A percentile compares a stretch with the other conserved stretches of the same genome.
These are phyloP conservation scores for Chaetomiaceae sp. DNA, from an alignment of 2,329 filamentous ascomycete species.

Conservation along the genomic window DNA sequence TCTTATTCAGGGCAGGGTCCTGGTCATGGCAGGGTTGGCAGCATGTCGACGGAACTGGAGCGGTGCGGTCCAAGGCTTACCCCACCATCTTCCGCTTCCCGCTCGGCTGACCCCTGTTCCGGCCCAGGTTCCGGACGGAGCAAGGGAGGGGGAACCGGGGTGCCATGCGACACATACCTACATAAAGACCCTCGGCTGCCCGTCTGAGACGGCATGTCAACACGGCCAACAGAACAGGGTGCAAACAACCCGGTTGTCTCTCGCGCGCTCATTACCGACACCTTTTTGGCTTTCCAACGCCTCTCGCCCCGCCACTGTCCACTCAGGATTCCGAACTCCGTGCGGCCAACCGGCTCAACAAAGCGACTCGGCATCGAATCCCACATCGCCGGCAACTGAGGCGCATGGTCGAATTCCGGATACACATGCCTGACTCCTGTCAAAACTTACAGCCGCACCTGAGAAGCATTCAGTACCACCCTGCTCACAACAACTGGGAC, in stretches of 20 bases:
- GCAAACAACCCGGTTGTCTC: neutral
- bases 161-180: neutral
- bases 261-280: neutral
- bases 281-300: too few species aligned
- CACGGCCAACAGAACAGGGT: neutral
- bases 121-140: neutral
- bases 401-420: neutral
- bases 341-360: too few species aligned
- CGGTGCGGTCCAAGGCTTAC: neutral
- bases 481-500: too few species aligned
- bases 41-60: too few species aligned
- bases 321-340: neutral
- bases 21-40: neutral
- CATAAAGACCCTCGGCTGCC: conserved; percentile 5
- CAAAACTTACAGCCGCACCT: neutral
- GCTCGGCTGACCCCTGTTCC: conserved; percentile 3
- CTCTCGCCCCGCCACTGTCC: too few species aligned
- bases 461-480: neutral
- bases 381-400: neutral
- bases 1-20: too few species aligned
- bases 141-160: neutral
- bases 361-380: neutral
- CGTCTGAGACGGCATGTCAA: neutral
- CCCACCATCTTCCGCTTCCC: conserved; percentile 14
- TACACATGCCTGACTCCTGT: neutral